These are phyloP conservation scores for Micractinium conductrix DNA, from an alignment of 139 green algal species.

Conservation along the genomic window DNA sequence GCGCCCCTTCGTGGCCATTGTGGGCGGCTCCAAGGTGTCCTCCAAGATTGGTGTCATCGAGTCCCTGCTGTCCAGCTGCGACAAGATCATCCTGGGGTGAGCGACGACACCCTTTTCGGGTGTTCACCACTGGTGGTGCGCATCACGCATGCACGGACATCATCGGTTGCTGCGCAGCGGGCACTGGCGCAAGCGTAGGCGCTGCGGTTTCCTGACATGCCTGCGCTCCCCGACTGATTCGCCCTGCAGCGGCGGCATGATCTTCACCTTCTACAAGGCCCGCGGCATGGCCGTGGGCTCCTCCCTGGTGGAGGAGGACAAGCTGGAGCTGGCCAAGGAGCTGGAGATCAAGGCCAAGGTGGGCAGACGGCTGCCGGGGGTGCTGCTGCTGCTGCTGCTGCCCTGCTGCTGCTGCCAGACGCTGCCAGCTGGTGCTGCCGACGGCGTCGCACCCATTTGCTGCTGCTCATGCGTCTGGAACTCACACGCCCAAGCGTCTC, in stretches of 20 bases:
- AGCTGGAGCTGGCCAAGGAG: conserved; percentile 96
- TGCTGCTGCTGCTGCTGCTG: no score
- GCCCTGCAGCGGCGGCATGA: conserved; percentile 84
- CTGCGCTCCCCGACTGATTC: neutral
- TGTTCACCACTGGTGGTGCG: no score
- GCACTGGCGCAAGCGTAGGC: neutral
- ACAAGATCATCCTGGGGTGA: conserved; percentile 92
- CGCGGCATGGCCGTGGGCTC: conserved; percentile 75
- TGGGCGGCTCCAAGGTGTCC: conserved; percentile 98
- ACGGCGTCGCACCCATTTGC: no score
- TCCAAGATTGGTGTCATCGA: conserved; percentile 99
- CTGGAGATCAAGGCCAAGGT: conserved; percentile 86
- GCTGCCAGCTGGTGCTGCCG: no score
- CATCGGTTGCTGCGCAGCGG: neutral
- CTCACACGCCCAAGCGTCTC: no score
- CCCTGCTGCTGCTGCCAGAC: neutral
- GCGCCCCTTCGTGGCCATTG: conserved; percentile 96
- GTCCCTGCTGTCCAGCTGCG: conserved; percentile 91
- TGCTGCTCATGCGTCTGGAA: no score
- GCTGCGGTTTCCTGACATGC: no score
- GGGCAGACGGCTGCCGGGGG: neutral
- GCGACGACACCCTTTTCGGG: no score
- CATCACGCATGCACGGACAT: no score
- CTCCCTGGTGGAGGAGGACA: conserved; percentile 99
- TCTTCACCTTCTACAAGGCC: conserved; percentile 99